Evolutionary conservation across 495 filamentous ascomycete species (phyloP).

Genomic region (Aspergillus leporis): DNA sequence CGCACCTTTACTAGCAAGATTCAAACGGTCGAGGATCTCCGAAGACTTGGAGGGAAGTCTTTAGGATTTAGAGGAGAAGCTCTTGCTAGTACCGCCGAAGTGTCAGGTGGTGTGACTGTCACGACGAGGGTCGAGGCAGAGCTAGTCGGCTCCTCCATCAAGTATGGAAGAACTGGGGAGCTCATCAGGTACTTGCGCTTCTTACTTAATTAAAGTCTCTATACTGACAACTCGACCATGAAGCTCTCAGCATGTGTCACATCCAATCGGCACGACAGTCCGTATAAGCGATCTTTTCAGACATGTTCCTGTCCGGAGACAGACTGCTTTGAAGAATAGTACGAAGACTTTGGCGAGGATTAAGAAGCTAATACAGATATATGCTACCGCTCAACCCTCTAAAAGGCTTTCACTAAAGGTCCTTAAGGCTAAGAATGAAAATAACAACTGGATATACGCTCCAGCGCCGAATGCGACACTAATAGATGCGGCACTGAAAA

Average conservation of each 20-base stretch:
- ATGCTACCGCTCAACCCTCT: constrained; percentile 69
- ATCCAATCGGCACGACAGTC: constrained; percentile 80
- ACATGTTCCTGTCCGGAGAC: constrained; percentile 70
- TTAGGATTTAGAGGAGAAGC: constrained; percentile 90
- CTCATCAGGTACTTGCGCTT: constrained; percentile 31
- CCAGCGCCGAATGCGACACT: constrained; percentile 55
- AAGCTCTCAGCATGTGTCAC: constrained; percentile 51
- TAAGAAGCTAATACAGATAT: constrained; percentile 69
- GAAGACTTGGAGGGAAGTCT: constrained; percentile 59
- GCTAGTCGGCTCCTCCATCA: constrained; percentile 56
- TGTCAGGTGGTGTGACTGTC: constrained; percentile 63
- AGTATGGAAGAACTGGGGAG: constrained; percentile 53
- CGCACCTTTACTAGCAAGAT: constrained; percentile 88
- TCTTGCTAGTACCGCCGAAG: constrained; percentile 71
- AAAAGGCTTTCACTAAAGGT: constrained; percentile 69
- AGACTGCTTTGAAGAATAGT: constrained; percentile 61
- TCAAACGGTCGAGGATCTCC: constrained; percentile 68
- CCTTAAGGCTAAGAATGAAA: constrained; percentile 60
- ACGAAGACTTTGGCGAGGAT: constrained; percentile 62
- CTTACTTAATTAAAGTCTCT: neutral
- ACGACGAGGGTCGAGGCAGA: constrained; percentile 74
- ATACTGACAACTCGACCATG: neutral
- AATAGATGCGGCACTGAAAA: constrained; percentile 66
- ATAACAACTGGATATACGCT: constrained; percentile 69
- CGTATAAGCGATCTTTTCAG: constrained; percentile 67